Evolutionary conservation across 2,329 filamentous ascomycete species (phyloP), one percentile per base, ranked within the genome.

Genomic region (Akanthomyces dipterigenus): DNA sequence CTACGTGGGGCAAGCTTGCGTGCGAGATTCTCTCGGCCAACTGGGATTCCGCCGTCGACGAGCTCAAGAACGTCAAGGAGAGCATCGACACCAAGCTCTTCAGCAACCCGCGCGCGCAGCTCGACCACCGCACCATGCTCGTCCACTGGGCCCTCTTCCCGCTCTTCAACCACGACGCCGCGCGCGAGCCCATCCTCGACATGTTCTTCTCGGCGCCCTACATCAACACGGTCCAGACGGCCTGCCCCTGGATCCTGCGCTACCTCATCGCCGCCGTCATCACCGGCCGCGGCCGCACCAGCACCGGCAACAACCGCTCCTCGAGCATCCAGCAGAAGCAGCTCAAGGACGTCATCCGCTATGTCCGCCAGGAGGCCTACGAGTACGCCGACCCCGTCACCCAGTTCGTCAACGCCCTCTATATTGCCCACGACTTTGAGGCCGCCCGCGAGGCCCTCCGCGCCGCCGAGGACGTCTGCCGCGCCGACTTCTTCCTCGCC

Each of bases 181-280:
- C 91, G 63, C 91, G 93, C 71, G 95, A 99, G 73, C 85, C 86
- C 68, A 85, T 99, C 70, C 91, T 95, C 72, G 95, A 99, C 70
- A 87, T 98, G 75, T 95, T 97, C 84, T 98, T 99, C 85, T 96
- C 90, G 66, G 90, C 93, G 66, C 85, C 91, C 70, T 99, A 91
- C 83, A 99, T 99, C 86, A 99, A 98, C 86, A 98, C 93, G 70
- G 97, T 99, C 76, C 95, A 99, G 84, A 97, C 95, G 63, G 89
- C 88, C 70, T 97, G 92, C 82, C 93, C 95, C 7, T 99, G 95
- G 95, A 87, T 96, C 66, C 83, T 99, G 70, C 88, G 95, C 69
- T 99, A 99, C 78, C 84, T 99, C 63, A 88, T 92, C 63, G 93
- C 92, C 55, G 90, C 93, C 67, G 93, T 99, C 70, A 96, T 99